phyloP scores from a whole-genome alignment of 2,329 filamentous ascomycete genomes.

The Fusarium sp. region DNA sequence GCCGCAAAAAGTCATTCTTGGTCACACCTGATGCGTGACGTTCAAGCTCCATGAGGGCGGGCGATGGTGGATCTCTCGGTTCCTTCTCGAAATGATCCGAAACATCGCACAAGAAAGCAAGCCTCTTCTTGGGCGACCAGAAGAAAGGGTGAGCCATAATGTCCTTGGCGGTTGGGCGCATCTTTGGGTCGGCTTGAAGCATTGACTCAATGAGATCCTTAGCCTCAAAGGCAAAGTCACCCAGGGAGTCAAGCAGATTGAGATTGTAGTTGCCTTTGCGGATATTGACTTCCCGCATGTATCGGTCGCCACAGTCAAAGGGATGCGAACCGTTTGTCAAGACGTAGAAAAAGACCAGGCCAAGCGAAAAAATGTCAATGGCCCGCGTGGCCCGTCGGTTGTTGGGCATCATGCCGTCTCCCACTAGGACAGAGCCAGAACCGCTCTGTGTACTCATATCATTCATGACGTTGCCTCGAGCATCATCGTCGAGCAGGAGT shows the following conservation, averaged over 20 bases:
- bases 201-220: conserved; percentile 88
- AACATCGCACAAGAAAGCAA: conserved; percentile 94
- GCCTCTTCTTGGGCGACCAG: conserved; percentile 89
- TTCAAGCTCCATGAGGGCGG: conserved; percentile 72
- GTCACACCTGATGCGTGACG: conserved; percentile 64
- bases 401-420: conserved; percentile 69
- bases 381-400: conserved; percentile 87
- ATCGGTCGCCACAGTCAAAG: conserved; percentile 93
- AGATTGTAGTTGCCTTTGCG: conserved; percentile 87
- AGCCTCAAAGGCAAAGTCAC: conserved; percentile 87
- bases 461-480: conserved; percentile 60
- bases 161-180: conserved; percentile 77
- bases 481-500: conserved; percentile 84
- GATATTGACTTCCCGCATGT: conserved; percentile 97
- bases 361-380: conserved; percentile 97
- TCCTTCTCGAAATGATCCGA: conserved; percentile 98
- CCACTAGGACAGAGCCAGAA: conserved; percentile 68
- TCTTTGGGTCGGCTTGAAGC: conserved; percentile 68
- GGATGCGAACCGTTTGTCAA: conserved; percentile 92
- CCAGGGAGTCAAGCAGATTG: conserved; percentile 77
- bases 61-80: conserved; percentile 82
- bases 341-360: conserved; percentile 99
- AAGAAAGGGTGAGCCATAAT: conserved; percentile 97
- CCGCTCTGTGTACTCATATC: conserved; percentile 70
- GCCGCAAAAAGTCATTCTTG: conserved; percentile 80